These are phyloP conservation scores for Penicillium italicum DNA, from an alignment of 2,329 filamentous ascomycete species.

Conservation along the genomic window DNA sequence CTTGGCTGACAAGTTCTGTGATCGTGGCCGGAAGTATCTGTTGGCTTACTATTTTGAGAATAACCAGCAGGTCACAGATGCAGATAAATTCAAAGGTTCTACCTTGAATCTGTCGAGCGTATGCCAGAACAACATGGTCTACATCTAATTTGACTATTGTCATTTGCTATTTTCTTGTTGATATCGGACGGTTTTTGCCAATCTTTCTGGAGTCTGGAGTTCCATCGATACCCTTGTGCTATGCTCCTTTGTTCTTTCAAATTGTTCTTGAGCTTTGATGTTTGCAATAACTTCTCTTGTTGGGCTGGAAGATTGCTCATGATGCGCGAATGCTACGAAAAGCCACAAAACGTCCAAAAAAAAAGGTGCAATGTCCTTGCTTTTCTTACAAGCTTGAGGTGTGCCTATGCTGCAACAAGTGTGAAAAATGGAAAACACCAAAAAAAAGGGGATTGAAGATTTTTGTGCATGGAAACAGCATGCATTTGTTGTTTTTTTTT, in stretches of 20 bases:
- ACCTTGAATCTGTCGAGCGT: not conserved
- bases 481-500: not conserved
- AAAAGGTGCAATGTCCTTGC: not conserved
- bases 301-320: not conserved
- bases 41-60: slow-evolving; percentile 8
- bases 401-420: not conserved
- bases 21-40: slow-evolving; percentile 21
- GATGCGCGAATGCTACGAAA: not conserved
- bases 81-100: not conserved
- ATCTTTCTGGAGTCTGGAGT: not conserved
- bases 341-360: not conserved
- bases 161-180: not conserved
- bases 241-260: not conserved
- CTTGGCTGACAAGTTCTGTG: slow-evolving; percentile 23
- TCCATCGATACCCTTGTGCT: not conserved
- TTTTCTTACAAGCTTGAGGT: not conserved
- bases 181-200: not conserved
- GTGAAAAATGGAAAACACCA: not conserved
- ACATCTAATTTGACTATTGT: not conserved
- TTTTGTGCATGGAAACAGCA: not conserved
- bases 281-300: not conserved
- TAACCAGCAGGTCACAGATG: fast-evolving
- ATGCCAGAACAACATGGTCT: slow-evolving; percentile 4
- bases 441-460: not conserved
- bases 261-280: not conserved